phyloP scores from a whole-genome alignment of 208 protist species.

The Angomonas ambiguus region DNA sequence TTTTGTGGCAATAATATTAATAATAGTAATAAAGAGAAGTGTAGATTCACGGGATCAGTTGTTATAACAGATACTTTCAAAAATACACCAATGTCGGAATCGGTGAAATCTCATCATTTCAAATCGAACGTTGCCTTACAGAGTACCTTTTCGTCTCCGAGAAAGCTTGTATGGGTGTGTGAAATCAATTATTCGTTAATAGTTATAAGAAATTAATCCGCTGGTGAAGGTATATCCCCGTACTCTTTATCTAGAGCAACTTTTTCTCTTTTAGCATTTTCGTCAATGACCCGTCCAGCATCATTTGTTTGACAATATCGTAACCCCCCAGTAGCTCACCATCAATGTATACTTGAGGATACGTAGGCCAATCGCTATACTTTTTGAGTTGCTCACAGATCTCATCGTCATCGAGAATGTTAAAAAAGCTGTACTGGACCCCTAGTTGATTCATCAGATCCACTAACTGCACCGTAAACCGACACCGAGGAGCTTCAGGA shows the following conservation, averaged over 20 bases:
- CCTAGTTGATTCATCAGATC: conserved; percentile 73
- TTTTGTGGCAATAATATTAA: no score
- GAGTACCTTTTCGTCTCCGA: no score
- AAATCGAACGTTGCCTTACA: conserved; percentile 2
- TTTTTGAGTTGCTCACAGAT: conserved; percentile 86
- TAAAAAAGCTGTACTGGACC: conserved; percentile 80
- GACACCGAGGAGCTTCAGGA: conserved; percentile 77
- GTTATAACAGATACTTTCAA: no score
- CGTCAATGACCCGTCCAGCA: conserved; percentile 64
- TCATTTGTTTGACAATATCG: conserved; percentile 85
- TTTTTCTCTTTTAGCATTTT: conserved; percentile 76
- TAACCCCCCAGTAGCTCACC: conserved; percentile 89
- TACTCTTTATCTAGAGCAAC: conserved; percentile 24
- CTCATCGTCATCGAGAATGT: conserved; percentile 88
- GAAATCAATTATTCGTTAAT: no score
- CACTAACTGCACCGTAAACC: conserved; percentile 83
- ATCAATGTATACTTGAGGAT: conserved; percentile 91
- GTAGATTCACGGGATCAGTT: no score
- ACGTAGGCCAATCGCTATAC: conserved; percentile 93
- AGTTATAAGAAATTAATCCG: no score
- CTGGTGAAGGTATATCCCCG: no score
- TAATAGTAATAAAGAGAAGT: no score
- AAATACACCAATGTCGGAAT: no score
- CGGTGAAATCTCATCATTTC: no score
- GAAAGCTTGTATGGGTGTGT: no score